Evolutionary conservation across 1,139 yeast genomes (phyloP), one percentile per base, ranked within the genome.

Genomic region (Yamadazyma mexicana): DNA sequence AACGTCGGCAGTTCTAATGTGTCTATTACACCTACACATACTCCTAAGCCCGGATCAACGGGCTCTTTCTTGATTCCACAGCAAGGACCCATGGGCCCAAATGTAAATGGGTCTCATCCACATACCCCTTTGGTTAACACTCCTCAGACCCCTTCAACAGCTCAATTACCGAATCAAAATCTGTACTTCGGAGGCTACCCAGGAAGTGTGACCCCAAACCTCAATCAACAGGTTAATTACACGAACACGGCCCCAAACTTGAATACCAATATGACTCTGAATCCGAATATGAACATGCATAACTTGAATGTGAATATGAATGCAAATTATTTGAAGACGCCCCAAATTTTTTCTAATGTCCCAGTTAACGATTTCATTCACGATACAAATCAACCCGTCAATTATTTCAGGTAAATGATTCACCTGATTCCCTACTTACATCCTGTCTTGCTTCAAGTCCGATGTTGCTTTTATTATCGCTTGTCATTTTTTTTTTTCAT

Each of bases 271-370:
- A 7, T 14, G 11, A 15, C 4, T 25, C 7, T 22, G 12, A 24
- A 23, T 17, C 25, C 25, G 15, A 17, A 17, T 12, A n/a, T 17
- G 25, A 17, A 26, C 11, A 40, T 20, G 22, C 5, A 20, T 8
- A 20, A 5, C 8, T 20, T 14, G 16, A 28, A 25, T 15, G 11
- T 28, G 32, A 34, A 31, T 24, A 16, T 37, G 45, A 43, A 43
- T 35, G 45, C 38, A 30, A 35, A 38, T 32, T 40, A 34, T 33
- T 44, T 48, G 42, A 50, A 48, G 34, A 43, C 50, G 37, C 54
- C 54, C 4, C 54, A 50, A 42, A 45, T 50, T 17, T 50, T 50
- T 42, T 49, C 54, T 46, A 50, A 50, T 49, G 53, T 51, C 50
- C 54, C 54, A 25, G 43, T 37, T 43, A 46, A 49, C 43, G 53